Base-by-base conservation (phyloP, 2,329 filamentous ascomycete genomes). In the Alternaria panax region DNA sequence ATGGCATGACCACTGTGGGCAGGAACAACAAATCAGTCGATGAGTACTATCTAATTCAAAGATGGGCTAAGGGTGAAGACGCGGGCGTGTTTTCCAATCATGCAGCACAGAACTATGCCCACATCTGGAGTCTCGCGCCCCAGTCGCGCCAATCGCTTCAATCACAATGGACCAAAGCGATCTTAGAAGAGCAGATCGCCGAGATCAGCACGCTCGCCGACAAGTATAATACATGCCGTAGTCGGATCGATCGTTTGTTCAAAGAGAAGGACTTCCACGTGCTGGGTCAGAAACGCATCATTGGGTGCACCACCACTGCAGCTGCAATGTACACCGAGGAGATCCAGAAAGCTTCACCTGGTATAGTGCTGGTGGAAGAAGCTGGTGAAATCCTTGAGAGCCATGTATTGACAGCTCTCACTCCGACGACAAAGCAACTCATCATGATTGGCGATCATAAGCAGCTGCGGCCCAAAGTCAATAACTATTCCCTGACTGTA, bases 361-460 rank as follows among this genome's bases (percentile, higher is more conserved):
- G 87, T 1, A 80, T 91, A 3, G 75, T 92, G 1, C 70, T 93
- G 0, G 85, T 91, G 0, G 90, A 92, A 71, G 90, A 92, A 73
- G 90, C 89, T 0, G 90, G 89, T 1, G 90, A 92, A 63, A 90
- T 92, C 4, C 79, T 92, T 0, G 90, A 92, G 71, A 82, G 83
- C 2, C 90, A 92, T 64, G 80, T 90, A 2, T 74, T 92, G 0
- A 85, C 89, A 0, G 85, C 90, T 0, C 67, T 92, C 56, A 79
- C 81, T 0, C 72, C 83, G 0, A 75, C 82, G 0, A 85, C 85
- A 0, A 84, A 90, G 59, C 88, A 92, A 38, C 71, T 92, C 1
- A 83, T 92, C 0, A 74, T 91, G 2, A 92, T 92, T 11, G 90
- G 90, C 0, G 90, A 92, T 54, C 90, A 92, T 70, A 85, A 89